phyloP scores from a whole-genome alignment of 1,284 basidiomycete genomes.

The Ceratobasidium sp. region DNA sequence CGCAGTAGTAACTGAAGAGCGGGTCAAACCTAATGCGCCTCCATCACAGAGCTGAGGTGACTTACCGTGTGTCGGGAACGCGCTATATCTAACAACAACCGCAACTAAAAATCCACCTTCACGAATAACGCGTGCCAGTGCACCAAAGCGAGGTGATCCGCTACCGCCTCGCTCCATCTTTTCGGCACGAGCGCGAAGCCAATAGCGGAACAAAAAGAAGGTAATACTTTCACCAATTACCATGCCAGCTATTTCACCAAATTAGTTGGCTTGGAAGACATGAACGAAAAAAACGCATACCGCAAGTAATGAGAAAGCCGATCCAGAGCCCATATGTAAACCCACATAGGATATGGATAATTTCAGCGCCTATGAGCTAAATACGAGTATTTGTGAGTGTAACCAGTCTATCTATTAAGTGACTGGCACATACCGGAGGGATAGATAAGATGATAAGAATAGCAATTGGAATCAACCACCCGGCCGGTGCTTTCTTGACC shows the following conservation, averaged over 20 bases:
- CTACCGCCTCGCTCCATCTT: constrained; percentile 24
- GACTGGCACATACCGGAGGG: constrained; percentile 25
- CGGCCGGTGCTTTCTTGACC: constrained; percentile 35
- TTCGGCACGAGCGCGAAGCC: constrained; percentile 36
- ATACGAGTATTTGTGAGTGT: background rate
- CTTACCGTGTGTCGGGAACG: constrained; percentile 38
- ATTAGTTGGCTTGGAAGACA: background rate
- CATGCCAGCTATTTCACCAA: constrained; percentile 1
- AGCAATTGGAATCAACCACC: constrained; percentile 36
- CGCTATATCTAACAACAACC: constrained; percentile 27
- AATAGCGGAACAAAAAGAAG: constrained; percentile 32
- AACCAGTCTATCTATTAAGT: too few species aligned
- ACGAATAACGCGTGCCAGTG: constrained; percentile 39
- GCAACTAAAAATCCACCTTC: constrained; percentile 40
- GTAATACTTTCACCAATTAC: constrained; percentile 32
- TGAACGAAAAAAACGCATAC: background rate
- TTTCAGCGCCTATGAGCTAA: constrained; percentile 41
- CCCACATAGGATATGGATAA: constrained; percentile 36
- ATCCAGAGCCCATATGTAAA: constrained; percentile 27
- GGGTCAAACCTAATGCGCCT: background rate
- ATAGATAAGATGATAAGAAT: constrained; percentile 34
- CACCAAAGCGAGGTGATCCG: constrained; percentile 26
- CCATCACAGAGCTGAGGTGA: background rate
- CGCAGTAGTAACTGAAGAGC: constrained; percentile 21
- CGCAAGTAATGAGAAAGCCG: constrained; percentile 31